Percentiles rank a stretch among this genome's conserved stretches.
Conservation (phyloP, 306 rosid species). For the Macrotyloma uniflorum region DNA sequence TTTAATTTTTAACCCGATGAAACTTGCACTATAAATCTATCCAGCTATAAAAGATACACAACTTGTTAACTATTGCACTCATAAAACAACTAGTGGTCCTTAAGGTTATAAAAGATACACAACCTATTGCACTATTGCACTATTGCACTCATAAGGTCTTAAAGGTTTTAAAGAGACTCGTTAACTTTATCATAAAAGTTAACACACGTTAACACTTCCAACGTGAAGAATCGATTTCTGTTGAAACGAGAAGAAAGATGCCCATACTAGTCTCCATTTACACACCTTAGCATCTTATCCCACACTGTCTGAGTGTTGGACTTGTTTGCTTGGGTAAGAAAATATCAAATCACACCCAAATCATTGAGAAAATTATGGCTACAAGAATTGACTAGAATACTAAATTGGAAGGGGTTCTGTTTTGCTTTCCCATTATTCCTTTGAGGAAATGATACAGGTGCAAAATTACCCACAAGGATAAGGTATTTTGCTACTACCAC, state of each 20-base stretch:
- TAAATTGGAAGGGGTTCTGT: conserved; percentile 88
- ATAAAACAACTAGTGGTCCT: neutral
- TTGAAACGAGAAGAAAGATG: neutral
- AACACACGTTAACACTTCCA: too few species aligned
- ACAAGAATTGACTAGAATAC: conserved; percentile 84
- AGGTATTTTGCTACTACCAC: too few species aligned
- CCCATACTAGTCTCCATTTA: neutral
- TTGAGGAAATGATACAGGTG: conserved; percentile 96
- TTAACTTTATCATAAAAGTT: conserved; percentile 14
- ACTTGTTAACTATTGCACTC: neutral
- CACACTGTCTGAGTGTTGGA: conserved; percentile 89
- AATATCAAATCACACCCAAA: conserved; percentile 91
- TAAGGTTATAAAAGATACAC: too few species aligned
- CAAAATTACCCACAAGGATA: conserved; percentile 90
- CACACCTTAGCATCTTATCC: conserved; percentile 68
- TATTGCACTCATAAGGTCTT: too few species aligned
- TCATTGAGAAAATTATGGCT: conserved; percentile 81
- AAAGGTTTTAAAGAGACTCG: neutral
- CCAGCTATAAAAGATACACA: neutral
- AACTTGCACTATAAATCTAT: conserved; percentile 6
- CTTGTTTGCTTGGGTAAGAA: conserved; percentile 88
- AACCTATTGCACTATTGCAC: too few species aligned
- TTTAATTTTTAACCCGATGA: neutral
- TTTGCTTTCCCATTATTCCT: conserved; percentile 92
- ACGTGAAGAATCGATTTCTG: neutral